These are phyloP conservation scores for Carex scoparia DNA, from an alignment of 176 grass and related monocot species.

Conservation along the genomic window DNA sequence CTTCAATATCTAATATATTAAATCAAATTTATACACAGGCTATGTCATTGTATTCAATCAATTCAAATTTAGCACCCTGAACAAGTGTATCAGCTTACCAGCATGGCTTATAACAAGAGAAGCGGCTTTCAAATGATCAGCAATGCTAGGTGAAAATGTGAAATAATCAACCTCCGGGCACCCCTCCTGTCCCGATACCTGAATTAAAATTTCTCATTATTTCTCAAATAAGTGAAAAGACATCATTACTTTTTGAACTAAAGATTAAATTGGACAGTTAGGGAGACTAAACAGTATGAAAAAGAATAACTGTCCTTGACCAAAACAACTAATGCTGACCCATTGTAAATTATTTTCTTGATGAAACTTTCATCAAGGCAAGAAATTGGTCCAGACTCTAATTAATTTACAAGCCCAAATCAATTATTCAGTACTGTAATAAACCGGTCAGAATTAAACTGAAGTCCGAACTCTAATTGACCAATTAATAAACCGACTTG, in stretches of 20 bases:
- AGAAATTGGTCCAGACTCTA: neutral
- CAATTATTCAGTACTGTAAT: neutral
- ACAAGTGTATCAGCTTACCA: conserved; percentile 28
- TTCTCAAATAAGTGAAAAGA: neutral
- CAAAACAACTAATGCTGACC: neutral
- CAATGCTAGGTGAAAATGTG: conserved; percentile 77
- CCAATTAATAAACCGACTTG: neutral
- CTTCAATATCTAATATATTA: neutral
- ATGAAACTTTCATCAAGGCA: neutral
- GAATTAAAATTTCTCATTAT: conserved; percentile 10
- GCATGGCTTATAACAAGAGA: conserved; percentile 89
- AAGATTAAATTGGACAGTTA: neutral
- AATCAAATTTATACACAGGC: neutral
- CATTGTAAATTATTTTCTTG: neutral
- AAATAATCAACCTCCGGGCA: conserved; percentile 65
- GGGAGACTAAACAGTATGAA: neutral
- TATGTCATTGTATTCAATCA: neutral
- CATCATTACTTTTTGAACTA: neutral
- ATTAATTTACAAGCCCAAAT: neutral
- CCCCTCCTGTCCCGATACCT: conserved; percentile 43
- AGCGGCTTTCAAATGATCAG: conserved; percentile 55
- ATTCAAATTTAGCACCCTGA: neutral
- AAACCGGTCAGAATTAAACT: neutral
- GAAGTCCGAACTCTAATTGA: neutral
- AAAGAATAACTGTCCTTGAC: neutral